Conservation (phyloP, 495 filamentous ascomycete genomes). For the Aspergillus olivimuriae region DNA sequence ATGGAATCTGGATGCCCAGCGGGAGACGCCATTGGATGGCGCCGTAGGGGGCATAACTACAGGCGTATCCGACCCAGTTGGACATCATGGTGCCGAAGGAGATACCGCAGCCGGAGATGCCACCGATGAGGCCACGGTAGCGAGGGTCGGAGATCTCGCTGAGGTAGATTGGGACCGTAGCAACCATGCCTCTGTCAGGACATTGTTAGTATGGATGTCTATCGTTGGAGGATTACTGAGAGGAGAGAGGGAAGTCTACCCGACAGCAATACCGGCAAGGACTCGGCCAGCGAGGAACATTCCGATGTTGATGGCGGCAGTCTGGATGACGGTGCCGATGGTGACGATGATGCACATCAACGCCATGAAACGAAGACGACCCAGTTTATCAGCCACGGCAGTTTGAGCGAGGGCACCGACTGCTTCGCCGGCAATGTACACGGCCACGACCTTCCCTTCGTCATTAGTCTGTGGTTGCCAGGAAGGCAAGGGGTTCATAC, state of each 20-base stretch:
- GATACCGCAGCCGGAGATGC: slow-evolving; percentile 53
- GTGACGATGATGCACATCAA: slow-evolving; percentile 51
- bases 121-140: slow-evolving; percentile 50
- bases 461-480: no score
- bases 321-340: slow-evolving; percentile 50
- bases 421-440: slow-evolving; percentile 55
- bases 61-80: slow-evolving; percentile 55
- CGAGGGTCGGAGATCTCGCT: slow-evolving; percentile 50
- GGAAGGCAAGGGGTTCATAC: slow-evolving; percentile 19
- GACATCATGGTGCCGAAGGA: slow-evolving; percentile 52
- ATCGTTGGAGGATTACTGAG: no score
- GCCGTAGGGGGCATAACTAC: slow-evolving; percentile 49
- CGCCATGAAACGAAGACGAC: slow-evolving; percentile 55
- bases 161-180: slow-evolving; percentile 53
- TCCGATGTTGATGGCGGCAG: slow-evolving; percentile 50
- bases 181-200: slow-evolving; percentile 46
- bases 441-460: slow-evolving; percentile 45
- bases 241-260: slow-evolving; percentile 20
- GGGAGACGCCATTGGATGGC: slow-evolving; percentile 51
- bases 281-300: slow-evolving; percentile 55
- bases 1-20: slow-evolving; percentile 52
- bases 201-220: no score
- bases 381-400: slow-evolving; percentile 48
- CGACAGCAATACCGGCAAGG: slow-evolving; percentile 50
- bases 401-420: slow-evolving; percentile 48